A percentile compares a stretch with the other conserved stretches of the same genome.
Conservation (phyloP, 2,329 filamentous ascomycete genomes). For the Fusarium bulbicola region DNA sequence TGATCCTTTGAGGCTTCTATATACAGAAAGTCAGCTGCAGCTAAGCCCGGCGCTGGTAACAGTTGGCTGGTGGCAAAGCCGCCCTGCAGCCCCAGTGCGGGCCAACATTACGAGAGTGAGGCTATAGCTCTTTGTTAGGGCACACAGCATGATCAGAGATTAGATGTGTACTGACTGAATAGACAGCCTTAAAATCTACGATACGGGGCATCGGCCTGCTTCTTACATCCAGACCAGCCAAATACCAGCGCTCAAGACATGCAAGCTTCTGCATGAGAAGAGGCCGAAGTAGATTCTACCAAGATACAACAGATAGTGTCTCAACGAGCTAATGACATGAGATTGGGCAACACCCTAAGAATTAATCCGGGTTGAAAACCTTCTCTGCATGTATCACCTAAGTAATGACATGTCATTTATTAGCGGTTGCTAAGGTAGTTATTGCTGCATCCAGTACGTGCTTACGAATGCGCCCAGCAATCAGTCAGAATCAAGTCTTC, state of each 20-base stretch:
- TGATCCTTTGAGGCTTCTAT: not conserved
- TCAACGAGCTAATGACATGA: accelerated
- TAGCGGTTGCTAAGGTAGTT: not conserved
- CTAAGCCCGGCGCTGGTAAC: not conserved
- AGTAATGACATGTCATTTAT: not conserved
- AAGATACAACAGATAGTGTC: no score
- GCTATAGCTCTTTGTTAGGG: not conserved
- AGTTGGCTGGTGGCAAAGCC: not conserved
- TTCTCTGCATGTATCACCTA: not conserved
- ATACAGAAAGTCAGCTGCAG: not conserved
- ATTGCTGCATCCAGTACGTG: not conserved
- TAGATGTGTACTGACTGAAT: not conserved
- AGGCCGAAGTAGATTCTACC: no score
- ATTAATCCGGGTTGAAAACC: accelerated
- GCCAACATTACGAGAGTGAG: not conserved
- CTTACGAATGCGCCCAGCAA: not conserved
- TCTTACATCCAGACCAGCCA: no score
- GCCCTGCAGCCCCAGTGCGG: not conserved
- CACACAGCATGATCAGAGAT: not conserved
- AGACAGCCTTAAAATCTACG: not conserved
- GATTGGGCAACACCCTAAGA: accelerated
- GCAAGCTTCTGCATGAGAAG: no score
- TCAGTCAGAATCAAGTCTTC: accelerated
- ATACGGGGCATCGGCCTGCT: not conserved
- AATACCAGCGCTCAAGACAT: no score